Base-by-base conservation (phyloP, 2,329 filamentous ascomycete species). In the Trichophyton equinum region DNA sequence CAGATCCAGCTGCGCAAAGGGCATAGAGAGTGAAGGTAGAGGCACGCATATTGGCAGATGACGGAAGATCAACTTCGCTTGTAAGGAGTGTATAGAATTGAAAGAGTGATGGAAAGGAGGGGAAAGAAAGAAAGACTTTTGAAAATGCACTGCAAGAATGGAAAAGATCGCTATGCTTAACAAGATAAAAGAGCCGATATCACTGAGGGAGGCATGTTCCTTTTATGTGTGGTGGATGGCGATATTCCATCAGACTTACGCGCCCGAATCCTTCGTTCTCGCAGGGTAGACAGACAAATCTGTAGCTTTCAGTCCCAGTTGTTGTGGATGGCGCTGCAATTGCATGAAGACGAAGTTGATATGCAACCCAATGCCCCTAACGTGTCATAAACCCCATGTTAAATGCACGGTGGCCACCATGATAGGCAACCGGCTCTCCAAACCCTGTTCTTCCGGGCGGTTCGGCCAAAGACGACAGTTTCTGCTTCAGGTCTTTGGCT, bases 1-100 rank as follows among this genome's bases (percentile, higher is more conserved):
- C 62, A 61, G 63, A 53, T 9, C 59, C 62, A 47, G 64, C 63
- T 59, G 59, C 59, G 47, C 62, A 62, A 47, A 47, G 42, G 42
- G 62, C 58, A n/a, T 58, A 42, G 22, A 60, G 49, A 30, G 53
- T 53, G 4, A 61, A 62, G 30, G 57, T 51, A n/a, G 62, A 51
- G 25, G 53, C 59, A 27, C 58, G 53, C 36, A 46, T 68, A 27
- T 59, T 61, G 38, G 42, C 8, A 47, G 27, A 42, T 11, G 42
- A 20, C 20, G 25, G 18, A 33, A 36, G 42, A 18, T 57, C 30
- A 18, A 40, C n/a, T 22, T 57, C 18, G 22, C 9, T 4, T 53
- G 25, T 44, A 59, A 59, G 57, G 57, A 59, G 25, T 47, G 57
- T 59, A 47, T n/a, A 47, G 42, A 33, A 42, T 59, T 11, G 40